A percentile compares a stretch with the other conserved stretches of the same genome.
phyloP scores from a whole-genome alignment of 176 grass and related monocot genomes.

The Urochloa ruziziensis region DNA sequence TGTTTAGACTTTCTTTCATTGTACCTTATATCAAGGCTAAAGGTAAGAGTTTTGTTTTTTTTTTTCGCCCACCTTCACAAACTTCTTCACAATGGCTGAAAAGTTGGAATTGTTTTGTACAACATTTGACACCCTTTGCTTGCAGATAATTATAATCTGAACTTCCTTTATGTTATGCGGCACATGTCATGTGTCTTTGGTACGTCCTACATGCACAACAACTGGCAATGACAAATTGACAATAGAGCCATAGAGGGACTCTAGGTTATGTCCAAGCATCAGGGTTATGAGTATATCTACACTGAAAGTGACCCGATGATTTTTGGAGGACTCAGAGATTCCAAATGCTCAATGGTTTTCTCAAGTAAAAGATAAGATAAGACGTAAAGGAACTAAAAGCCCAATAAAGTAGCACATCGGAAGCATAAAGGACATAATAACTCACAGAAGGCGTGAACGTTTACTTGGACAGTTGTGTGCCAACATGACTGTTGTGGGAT shows the following conservation, averaged over 20 bases:
- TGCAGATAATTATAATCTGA: background rate
- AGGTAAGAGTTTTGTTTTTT: background rate
- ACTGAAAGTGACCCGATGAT: background rate
- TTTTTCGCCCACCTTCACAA: background rate
- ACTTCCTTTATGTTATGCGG: background rate
- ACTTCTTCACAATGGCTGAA: background rate
- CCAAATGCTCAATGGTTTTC: background rate
- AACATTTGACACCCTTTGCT: background rate
- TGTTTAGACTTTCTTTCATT: background rate
- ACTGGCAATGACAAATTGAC: background rate
- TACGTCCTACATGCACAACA: background rate
- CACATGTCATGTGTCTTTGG: background rate
- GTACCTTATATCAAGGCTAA: background rate
- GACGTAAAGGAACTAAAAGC: background rate
- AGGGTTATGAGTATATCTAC: background rate
- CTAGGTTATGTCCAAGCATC: background rate
- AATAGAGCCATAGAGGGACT: background rate
- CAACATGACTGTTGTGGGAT: conserved; percentile 10
- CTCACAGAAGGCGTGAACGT: conserved; percentile 1
- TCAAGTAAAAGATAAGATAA: background rate
- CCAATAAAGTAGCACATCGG: background rate
- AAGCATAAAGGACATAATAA: background rate
- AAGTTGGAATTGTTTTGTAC: background rate
- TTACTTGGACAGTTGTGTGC: background rate
- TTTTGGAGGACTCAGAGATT: background rate